Conservation (phyloP, 768 basidiomycete genomes). For the Lactarius psammicola region DNA sequence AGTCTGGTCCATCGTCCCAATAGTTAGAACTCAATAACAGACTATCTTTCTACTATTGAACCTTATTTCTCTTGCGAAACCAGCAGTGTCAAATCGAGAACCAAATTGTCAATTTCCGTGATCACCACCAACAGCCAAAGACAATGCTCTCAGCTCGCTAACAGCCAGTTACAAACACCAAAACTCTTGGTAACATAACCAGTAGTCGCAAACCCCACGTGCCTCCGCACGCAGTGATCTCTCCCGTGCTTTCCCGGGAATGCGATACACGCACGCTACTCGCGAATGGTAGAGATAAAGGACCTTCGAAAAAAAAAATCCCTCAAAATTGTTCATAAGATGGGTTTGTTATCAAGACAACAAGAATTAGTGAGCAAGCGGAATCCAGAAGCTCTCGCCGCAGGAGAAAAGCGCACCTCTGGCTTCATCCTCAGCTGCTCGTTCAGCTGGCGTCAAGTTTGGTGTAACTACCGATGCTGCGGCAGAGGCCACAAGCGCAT, state of each 20-base stretch:
- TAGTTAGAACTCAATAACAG: neutral
- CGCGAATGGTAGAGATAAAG: neutral
- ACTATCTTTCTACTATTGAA: neutral
- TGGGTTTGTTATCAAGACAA: neutral
- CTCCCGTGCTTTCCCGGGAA: neutral
- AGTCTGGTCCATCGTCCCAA: neutral
- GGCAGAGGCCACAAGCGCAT: too few species aligned
- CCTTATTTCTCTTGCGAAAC: neutral
- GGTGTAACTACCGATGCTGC: too few species aligned
- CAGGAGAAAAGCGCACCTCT: too few species aligned
- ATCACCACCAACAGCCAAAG: neutral
- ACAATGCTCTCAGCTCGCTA: neutral
- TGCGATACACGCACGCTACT: neutral
- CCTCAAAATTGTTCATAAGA: too few species aligned
- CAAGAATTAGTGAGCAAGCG: neutral
- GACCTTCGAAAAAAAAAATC: neutral
- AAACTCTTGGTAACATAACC: neutral
- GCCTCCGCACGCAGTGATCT: neutral
- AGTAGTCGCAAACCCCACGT: neutral
- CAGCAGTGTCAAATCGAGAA: neutral
- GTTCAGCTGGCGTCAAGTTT: too few species aligned
- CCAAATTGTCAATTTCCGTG: neutral
- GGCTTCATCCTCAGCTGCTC: too few species aligned
- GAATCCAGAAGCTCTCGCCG: too few species aligned
- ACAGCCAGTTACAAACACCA: neutral